Evolutionary conservation across 257 asterid species (phyloP).

Genomic region (Gardenia jasminoides): DNA sequence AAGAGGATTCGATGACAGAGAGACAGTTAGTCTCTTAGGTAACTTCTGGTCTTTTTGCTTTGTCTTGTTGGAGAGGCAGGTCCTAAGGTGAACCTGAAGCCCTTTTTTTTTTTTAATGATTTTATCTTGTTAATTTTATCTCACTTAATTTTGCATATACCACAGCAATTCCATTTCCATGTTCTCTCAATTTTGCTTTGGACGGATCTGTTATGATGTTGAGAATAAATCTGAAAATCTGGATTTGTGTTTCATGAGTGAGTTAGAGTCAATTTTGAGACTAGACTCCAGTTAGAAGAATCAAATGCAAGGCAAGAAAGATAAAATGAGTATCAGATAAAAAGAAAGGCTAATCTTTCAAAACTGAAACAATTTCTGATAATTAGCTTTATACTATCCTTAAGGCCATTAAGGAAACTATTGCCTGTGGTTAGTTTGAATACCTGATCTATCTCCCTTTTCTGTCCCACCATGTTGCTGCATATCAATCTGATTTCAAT

Average conservation of each 20-base stretch:
- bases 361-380: neutral
- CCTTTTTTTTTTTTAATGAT: too few species aligned
- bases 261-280: neutral
- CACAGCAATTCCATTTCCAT: neutral
- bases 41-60: constrained; percentile 5
- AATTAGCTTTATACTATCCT: neutral
- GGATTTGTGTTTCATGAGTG: neutral
- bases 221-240: neutral
- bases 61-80: neutral
- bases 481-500: neutral
- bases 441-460: neutral
- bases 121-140: neutral
- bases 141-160: neutral
- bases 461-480: neutral
- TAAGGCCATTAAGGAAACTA: neutral
- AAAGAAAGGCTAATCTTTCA: too few species aligned
- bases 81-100: neutral
- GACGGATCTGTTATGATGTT: neutral
- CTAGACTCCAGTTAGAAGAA: neutral
- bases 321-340: neutral
- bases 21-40: constrained; percentile 69
- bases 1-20: constrained; percentile 62
- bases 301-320: neutral
- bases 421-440: neutral
- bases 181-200: neutral